These are phyloP conservation scores for Epichloe glyceriae DNA, from an alignment of 2,329 filamentous ascomycete genomes.

Conservation along the genomic window DNA sequence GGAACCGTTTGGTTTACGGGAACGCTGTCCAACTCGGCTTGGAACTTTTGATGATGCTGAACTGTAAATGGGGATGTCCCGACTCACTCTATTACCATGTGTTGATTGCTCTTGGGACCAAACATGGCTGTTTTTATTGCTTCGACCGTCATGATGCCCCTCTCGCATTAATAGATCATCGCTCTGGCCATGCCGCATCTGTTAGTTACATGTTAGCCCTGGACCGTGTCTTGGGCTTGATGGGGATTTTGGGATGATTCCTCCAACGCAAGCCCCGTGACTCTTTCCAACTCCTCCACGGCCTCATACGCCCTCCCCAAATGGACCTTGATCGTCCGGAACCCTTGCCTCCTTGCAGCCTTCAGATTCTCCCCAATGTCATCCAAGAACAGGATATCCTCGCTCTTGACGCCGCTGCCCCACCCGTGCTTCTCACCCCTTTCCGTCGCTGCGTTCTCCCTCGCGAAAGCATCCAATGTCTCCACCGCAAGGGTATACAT, in stretches of 20 bases:
- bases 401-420: conserved; percentile 38
- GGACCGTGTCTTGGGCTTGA: conserved; percentile 23
- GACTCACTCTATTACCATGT: too few species aligned
- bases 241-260: conserved; percentile 40
- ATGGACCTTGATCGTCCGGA: conserved; percentile 73
- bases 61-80: too few species aligned
- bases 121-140: too few species aligned
- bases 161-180: not conserved
- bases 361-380: conserved; percentile 93
- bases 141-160: too few species aligned
- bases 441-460: conserved; percentile 29
- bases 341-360: conserved; percentile 58
- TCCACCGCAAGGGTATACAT: conserved; percentile 68
- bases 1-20: too few species aligned
- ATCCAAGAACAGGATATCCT: conserved; percentile 76
- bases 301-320: conserved; percentile 69
- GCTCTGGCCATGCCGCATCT: not conserved
- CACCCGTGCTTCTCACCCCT: conserved; percentile 30
- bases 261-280: conserved; percentile 55
- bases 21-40: too few species aligned
- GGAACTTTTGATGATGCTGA: too few species aligned
- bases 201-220: conserved; percentile 29
- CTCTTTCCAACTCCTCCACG: conserved; percentile 64
- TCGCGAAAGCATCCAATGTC: conserved; percentile 50
- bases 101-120: too few species aligned